Base-by-base conservation (phyloP, 345 rosid genomes). In the Erucastrum elatum region DNA sequence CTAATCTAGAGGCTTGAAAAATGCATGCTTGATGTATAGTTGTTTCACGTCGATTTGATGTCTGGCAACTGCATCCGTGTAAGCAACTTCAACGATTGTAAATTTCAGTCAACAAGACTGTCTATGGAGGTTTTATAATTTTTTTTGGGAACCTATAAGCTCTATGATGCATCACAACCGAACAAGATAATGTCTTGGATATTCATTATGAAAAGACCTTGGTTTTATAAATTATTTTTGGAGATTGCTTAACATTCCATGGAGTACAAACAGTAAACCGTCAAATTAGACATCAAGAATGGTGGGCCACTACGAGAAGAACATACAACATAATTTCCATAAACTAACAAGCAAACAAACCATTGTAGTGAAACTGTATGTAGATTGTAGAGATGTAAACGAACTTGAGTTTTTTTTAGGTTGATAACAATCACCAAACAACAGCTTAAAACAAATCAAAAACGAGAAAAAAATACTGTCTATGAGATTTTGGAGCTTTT, bases 281-380 rank as follows among this genome's bases (percentile, higher is more conserved):
- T 96, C 97, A 80, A 96, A 96, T 37, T 1, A 93, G 68, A 87
- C 85, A 80, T 88, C 94, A 55, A 66, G 83, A 85, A 21, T 84
- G 74, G 21, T 21, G 21, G 21, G 78, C 82, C 78, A 79, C 67
- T 84, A 85, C 80, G 81, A 80, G 84, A 77, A 70, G 84, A 77
- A 59, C 84, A 85, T 64, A 86, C 74, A 25, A 86, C 91, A 35
- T 91, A 88, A 81, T 93, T 90, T 83, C 90, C 98, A 53, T 91
- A 86, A 67, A 96, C 94, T 77, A 55, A 97, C 98, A 71, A 96
- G 95, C 46, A 96, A 85, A 67, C 94, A 91, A 78, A 93, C 92
- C 53, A 93, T 29, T 29, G 30, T 29, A 29, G 30, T 29, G 30
- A 33, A 33, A 33, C 4, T 33, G 6, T 33, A 0, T 33, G 6